Evolutionary conservation across 805 yeast genomes (phyloP), one percentile per base, ranked within the genome.

Genomic region (Pichia kluyveri): DNA sequence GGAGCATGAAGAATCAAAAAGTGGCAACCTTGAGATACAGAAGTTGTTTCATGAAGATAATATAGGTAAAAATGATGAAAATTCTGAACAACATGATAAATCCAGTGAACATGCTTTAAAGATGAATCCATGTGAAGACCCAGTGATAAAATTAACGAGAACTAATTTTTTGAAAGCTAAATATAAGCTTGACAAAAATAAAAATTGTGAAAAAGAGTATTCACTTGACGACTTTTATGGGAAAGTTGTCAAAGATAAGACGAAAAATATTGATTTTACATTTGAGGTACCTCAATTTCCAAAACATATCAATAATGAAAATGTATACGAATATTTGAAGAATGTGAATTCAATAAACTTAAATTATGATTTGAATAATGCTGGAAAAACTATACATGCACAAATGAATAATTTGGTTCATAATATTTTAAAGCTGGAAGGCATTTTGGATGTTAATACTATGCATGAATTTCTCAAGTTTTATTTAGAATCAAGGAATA

Each of bases 391-490:
- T 3, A 18, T 44, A 4, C 40, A 31, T 26, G n/a, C 17, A 23
- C 44, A 43, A 31, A 44, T 48, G 38, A 5, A n/a, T 8, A 37
- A 38, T 8, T 19, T 44, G 14, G 23, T n/a, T 8, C 23, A 44
- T 19, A 48, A 44, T 38, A 34, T 48, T 1, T 14, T 9, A 26
- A 48, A 42, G 38, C 27, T 48, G 8, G 51, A 48, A 23, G 48
- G 51, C 1, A 17, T 48, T 14, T 6, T 41, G 4, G 45, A 44
- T 32, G 28, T 40, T 9, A 41, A 44, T 5, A 41, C 31, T 5
- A 38, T 48, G 51, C 47, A 48, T 32, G 45, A 44, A 14, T 44
- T 48, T 17, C 18, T 48, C 15, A 44, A 44, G 34, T 48, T 41
- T 36, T 48, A 44, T 26, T 18, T 42, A 9, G 37, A 41, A 11